These are phyloP conservation scores for Suillus discolor DNA, from an alignment of 768 basidiomycete species.

Conservation along the genomic window DNA sequence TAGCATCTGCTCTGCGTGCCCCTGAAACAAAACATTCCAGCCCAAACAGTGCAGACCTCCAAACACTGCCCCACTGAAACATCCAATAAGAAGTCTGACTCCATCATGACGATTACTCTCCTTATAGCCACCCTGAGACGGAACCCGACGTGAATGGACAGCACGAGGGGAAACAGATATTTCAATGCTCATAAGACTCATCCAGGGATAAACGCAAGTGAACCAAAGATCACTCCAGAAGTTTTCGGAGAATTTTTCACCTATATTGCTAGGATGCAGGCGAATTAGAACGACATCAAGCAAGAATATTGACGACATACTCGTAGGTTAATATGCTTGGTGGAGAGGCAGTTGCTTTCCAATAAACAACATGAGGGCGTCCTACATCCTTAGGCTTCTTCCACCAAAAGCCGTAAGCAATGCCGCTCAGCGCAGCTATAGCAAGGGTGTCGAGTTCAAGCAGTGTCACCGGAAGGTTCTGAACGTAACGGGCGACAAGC, in stretches of 20 bases:
- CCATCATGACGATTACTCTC: too few relatives aligned
- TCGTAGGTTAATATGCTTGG: background rate
- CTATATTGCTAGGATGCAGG: background rate
- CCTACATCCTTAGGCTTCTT: slow-evolving; percentile 39
- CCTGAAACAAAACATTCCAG: slow-evolving; percentile 25
- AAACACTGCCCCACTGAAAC: slow-evolving; percentile 20
- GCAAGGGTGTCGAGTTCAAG: slow-evolving; percentile 43
- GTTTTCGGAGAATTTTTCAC: background rate
- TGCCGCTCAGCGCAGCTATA: slow-evolving; percentile 31
- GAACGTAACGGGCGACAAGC: slow-evolving; percentile 26
- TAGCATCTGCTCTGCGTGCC: slow-evolving; percentile 16
- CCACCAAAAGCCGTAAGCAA: slow-evolving; percentile 41
- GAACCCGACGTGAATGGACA: background rate
- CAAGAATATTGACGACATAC: background rate
- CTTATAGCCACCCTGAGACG: background rate
- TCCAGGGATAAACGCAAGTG: fast-evolving
- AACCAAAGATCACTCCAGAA: too few relatives aligned
- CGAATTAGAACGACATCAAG: background rate
- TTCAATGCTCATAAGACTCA: background rate
- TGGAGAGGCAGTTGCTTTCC: background rate
- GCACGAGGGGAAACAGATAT: background rate
- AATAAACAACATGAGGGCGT: slow-evolving; percentile 12
- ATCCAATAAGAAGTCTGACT: background rate
- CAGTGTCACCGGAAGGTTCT: slow-evolving; percentile 33
- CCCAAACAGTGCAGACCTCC: slow-evolving; percentile 30